Evolutionary conservation across 345 rosid genomes (phyloP).

Genomic region (rapeseed (Brassica napus)): DNA sequence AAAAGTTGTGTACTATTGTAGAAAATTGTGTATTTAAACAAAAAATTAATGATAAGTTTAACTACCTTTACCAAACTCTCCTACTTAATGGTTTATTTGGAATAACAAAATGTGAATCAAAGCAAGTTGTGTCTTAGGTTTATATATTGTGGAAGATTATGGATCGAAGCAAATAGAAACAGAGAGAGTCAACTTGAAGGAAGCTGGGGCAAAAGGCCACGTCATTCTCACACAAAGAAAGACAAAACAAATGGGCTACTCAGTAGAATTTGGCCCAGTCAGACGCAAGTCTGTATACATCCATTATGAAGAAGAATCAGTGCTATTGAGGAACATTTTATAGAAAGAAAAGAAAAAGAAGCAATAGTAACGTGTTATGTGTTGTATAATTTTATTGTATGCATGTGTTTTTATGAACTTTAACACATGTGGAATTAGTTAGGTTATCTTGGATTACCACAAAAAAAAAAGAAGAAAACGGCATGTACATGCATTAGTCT

Average conservation of each 20-base stretch:
- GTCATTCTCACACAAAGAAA: not conserved
- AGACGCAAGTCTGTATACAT: not conserved
- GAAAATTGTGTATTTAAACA: not conserved
- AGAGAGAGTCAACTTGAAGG: not conserved
- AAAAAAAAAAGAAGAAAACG: not conserved
- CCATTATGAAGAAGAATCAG: not conserved
- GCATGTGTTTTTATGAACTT: not conserved
- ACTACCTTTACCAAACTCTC: not conserved
- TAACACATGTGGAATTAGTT: not conserved
- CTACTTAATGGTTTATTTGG: not conserved
- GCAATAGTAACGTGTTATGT: not conserved
- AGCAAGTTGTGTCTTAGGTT: not conserved
- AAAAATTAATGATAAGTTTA: not conserved
- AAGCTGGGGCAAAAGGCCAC: not conserved
- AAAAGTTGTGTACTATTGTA: not conserved
- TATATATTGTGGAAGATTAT: not conserved
- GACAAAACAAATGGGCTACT: not conserved
- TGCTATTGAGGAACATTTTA: too few species aligned
- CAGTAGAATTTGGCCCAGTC: not conserved
- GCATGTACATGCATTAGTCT: not conserved
- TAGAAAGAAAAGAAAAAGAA: too few species aligned
- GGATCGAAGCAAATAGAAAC: not conserved
- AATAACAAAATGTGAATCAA: not conserved
- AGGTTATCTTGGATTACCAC: not conserved
- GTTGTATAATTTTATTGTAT: not conserved